phyloP scores from a whole-genome alignment of 768 basidiomycete species.

The Leccinum truebloodii region DNA sequence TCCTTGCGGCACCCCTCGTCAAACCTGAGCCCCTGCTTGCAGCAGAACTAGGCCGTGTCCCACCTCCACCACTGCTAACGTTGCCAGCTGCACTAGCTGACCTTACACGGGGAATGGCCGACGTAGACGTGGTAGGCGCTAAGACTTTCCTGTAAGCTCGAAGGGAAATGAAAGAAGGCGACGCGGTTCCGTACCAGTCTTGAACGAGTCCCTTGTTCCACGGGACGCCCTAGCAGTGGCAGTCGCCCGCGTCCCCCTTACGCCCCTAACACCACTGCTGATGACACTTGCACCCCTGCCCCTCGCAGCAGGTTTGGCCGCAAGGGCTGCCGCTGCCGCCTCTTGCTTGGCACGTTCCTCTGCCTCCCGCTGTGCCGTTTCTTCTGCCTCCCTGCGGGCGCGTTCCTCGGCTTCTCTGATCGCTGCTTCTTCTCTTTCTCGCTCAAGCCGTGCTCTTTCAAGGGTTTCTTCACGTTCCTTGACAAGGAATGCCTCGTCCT shows the following conservation, averaged over 20 bases:
- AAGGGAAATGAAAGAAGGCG: not conserved
- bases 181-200: conserved; percentile 35
- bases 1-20: conserved; percentile 27
- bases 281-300: conserved; percentile 46
- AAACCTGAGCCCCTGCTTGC: conserved; percentile 28
- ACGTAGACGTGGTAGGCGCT: conserved; percentile 20
- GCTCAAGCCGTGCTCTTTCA: conserved; percentile 35
- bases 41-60: conserved; percentile 26
- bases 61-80: conserved; percentile 16
- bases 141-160: conserved; percentile 5
- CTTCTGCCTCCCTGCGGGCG: conserved; percentile 32
- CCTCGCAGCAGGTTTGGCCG: conserved; percentile 26
- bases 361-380: conserved; percentile 42
- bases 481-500: conserved; percentile 64
- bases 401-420: conserved; percentile 43
- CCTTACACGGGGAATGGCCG: conserved; percentile 23
- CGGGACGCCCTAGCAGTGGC: conserved; percentile 42
- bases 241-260: conserved; percentile 65
- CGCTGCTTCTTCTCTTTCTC: conserved; percentile 36
- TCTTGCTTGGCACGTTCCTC: conserved; percentile 53
- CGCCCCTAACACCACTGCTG: conserved; percentile 66
- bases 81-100: conserved; percentile 31
- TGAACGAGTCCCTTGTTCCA: conserved; percentile 46
- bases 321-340: conserved; percentile 42
- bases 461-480: conserved; percentile 40